Evolutionary conservation across 2,329 filamentous ascomycete species (phyloP), one percentile per base, ranked within the genome.

Genomic region (Akanthomyces dipterigenus): DNA sequence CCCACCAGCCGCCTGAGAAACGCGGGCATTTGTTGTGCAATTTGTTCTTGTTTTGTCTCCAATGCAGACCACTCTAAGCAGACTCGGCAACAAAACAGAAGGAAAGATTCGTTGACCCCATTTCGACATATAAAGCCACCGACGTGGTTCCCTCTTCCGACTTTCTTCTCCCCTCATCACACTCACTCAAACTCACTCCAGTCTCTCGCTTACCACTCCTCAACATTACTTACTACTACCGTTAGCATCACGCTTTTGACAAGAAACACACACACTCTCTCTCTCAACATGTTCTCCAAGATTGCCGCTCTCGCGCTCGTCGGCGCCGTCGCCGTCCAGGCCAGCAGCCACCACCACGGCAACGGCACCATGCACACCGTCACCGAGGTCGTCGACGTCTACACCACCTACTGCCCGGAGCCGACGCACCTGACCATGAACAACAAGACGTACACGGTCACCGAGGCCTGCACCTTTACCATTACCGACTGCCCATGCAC

Each of bases 401-500:
- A 72, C 69, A 72, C 71, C 50, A 78, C 77, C 42, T 75, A 70
- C 66, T 82, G 78, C 72, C 69, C 74, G 6, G 68, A 77, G 71
- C 78, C 82, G 42, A 84, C 82, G 38, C 77, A 76, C 65, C 67
- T 85, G 65, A 80, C 76, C 65, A 74, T 81, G 71, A 78, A 78
- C 68, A 72, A 73, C 69, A 77, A 79, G 70, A 75, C 75, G 54
- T 86, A 82, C 76, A 79, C 80, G 53, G 77, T 85, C 67, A 81
- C 79, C 57, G 75, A 78, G 70, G 78, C 83, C 63, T 73, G 82
- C 67, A 80, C 80, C 60, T 72, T 85, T 65, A 84, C 80, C 67
- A 78, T 87, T 61, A 78, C 76, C 42, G 74, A 82, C 70, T 83
- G 81, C 72, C 79, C 80, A 62, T 83, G 80, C 76, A 82, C 80